Base-by-base conservation (phyloP, 352 stramenopile species). In the Halophytophthora batemanensis region DNA sequence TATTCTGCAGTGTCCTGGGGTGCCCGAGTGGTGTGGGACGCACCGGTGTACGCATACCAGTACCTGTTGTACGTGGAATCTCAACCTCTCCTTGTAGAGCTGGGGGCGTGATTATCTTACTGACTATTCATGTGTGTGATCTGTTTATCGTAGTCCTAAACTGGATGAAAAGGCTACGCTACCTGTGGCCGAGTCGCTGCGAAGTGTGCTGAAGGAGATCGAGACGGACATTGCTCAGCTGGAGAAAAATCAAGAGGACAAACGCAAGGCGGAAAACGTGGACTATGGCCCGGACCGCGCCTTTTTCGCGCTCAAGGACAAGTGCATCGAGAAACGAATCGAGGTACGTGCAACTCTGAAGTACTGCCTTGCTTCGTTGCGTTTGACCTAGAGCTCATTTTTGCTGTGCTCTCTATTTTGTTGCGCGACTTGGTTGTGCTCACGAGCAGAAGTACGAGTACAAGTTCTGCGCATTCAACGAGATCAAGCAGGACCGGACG, bases 401-500 rank as follows among this genome's bases (percentile, higher is more conserved):
- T n/a, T n/a, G n/a, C n/a, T n/a, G n/a, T n/a, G n/a, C n/a, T n/a
- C n/a, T n/a, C n/a, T 45, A 8, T 33, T 8, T 2, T 15, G 21
- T 50, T 23, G 45, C 41, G 35, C 37, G n/a, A 44, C 31, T 41
- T 59, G 45, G 13, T 47, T 1, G 22, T 25, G 21, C 38, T 37
- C n/a, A 36, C 4, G 38, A 40, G 13, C 25, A 89, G 70, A 86
- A 90, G 69, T 97, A 97, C 64, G 57, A 61, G 38, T 97, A 96
- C 72, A 93, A 92, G 41, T 70, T 96, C 14, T 96, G 87, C 56
- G 64, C 82, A 0, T 97, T 96, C 70, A 61, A 69, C 17, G 65
- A 89, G 23, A 52, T 92, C 14, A 86, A 85, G 36, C 89, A 97
- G 59, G 86, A 93, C 50, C 60, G 61, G 23, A 90, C 72, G 36